phyloP scores from a whole-genome alignment of 345 rosid species.

The Cardamine chenopodiifolia region DNA sequence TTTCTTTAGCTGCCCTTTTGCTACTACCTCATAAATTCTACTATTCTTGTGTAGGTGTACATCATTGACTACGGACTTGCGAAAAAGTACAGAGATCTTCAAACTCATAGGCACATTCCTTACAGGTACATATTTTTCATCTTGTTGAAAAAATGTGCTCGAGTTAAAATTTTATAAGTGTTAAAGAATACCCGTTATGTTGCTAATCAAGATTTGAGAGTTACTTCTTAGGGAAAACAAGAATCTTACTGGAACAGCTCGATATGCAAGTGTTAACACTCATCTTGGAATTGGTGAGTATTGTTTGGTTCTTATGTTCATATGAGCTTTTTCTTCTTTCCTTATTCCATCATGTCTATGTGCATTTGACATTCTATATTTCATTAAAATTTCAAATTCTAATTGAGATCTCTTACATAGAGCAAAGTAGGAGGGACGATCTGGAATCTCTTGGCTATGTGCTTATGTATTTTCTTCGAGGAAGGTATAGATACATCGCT shows the following conservation, averaged over 20 bases:
- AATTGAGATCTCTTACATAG: conserved; percentile 42
- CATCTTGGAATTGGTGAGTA: conserved; percentile 95
- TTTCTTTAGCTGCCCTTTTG: background rate
- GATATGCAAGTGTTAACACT: conserved; percentile 97
- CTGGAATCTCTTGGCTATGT: conserved; percentile 98
- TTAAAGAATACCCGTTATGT: background rate
- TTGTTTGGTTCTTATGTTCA: background rate
- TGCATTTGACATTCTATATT: background rate
- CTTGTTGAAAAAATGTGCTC: background rate
- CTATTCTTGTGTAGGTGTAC: conserved; percentile 58
- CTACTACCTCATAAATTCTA: background rate
- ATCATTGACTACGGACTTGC: conserved; percentile 84
- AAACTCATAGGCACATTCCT: conserved; percentile 48
- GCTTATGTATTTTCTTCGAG: conserved; percentile 95
- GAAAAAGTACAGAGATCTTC: conserved; percentile 47
- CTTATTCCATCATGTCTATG: background rate
- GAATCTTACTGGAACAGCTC: conserved; percentile 93
- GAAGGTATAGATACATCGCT: conserved; percentile 58
- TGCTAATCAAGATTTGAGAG: conserved; percentile 24
- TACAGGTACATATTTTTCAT: conserved; percentile 30
- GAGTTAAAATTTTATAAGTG: background rate
- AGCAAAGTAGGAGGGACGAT: conserved; percentile 99
- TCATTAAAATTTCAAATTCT: conserved; percentile 1
- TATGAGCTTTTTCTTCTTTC: background rate
- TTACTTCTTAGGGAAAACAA: conserved; percentile 78